Evolutionary conservation across 2,329 filamentous ascomycete genomes (phyloP), one percentile per base, ranked within the genome.

Genomic region (Claviceps capensis): DNA sequence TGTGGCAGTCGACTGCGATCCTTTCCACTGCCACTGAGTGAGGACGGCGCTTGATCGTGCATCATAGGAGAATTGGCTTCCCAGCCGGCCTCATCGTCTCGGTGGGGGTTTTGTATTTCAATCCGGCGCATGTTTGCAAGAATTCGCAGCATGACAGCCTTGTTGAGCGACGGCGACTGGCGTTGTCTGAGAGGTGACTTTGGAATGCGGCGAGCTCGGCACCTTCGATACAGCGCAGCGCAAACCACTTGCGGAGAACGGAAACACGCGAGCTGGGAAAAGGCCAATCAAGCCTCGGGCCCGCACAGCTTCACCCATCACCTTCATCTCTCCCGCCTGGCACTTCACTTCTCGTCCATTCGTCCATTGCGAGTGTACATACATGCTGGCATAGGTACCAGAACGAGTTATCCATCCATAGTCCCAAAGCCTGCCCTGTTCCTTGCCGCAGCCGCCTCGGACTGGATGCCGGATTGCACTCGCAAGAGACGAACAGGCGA

Each of bases 121-220:
- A 34, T 11, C 8, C 30, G 30, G 9, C 30, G 9, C 30, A 34
- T 9, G 30, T 9, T 30, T 11, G 30, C 30, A 34, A 34, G 30
- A 34, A 34, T 11, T 34, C 30, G 30, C 30, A 34, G 30, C 9
- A 11, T 34, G 30, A 9, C 30, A 34, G 30, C 30, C 3, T 11
- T 34, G 30, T 34, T 34, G 19, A 30, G 23, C 22, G 16, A 40
- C 47, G 40, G 8, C 40, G 40, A 42, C 40, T 17, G n/a, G 14
- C n/a, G 5, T n/a, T 40, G 37, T 40, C 16, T 4, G 17, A 49
- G 9, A 19, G 17, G 23, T 14, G 7, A 9, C 11, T 30, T 26
- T 23, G 8, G n/a, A 44, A 52, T 55, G 54, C 52, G 54, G 54
- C 52, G 52, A 52, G 49, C 23, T 46, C 54, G 54, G 52, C 54